phyloP scores from a whole-genome alignment of 768 basidiomycete genomes.

The Galerina sulciceps region DNA sequence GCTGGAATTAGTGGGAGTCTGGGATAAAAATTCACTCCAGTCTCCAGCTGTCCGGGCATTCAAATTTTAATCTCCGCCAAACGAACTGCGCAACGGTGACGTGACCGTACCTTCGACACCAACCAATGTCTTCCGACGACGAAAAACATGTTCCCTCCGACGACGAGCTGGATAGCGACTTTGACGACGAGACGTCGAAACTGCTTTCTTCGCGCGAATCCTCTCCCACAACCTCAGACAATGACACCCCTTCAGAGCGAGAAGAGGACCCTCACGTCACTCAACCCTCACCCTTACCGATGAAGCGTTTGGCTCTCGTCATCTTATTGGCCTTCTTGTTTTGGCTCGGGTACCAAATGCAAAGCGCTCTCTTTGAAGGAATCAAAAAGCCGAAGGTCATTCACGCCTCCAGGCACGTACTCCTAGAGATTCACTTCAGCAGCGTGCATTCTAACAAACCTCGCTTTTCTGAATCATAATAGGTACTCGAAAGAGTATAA shows the following conservation, averaged over 20 bases:
- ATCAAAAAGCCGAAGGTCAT: slow-evolving; percentile 49
- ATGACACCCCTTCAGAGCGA: background rate
- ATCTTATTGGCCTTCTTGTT: slow-evolving; percentile 43
- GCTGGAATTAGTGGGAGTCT: too few species aligned
- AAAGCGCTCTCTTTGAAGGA: slow-evolving; percentile 22
- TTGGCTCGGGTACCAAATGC: slow-evolving; percentile 46
- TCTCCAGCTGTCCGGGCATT: too few species aligned
- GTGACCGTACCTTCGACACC: background rate
- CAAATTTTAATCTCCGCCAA: background rate
- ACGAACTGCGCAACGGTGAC: background rate
- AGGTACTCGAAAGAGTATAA: slow-evolving; percentile 87
- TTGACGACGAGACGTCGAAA: slow-evolving; percentile 5
- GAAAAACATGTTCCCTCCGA: slow-evolving; percentile 1
- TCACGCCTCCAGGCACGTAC: slow-evolving; percentile 63
- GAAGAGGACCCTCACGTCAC: slow-evolving; percentile 37
- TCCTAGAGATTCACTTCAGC: too few species aligned
- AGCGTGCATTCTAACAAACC: background rate
- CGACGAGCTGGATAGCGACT: slow-evolving; percentile 1
- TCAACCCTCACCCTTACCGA: slow-evolving; percentile 41
- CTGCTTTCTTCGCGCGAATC: slow-evolving; percentile 9
- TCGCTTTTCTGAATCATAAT: background rate
- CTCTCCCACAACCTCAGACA: slow-evolving; percentile 3
- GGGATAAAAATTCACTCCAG: too few species aligned
- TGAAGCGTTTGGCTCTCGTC: slow-evolving; percentile 52
- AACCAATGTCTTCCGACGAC: slow-evolving; percentile 2